Evolutionary conservation across 2,329 filamentous ascomycete genomes (phyloP).

Genomic region (Cercospora janseana): DNA sequence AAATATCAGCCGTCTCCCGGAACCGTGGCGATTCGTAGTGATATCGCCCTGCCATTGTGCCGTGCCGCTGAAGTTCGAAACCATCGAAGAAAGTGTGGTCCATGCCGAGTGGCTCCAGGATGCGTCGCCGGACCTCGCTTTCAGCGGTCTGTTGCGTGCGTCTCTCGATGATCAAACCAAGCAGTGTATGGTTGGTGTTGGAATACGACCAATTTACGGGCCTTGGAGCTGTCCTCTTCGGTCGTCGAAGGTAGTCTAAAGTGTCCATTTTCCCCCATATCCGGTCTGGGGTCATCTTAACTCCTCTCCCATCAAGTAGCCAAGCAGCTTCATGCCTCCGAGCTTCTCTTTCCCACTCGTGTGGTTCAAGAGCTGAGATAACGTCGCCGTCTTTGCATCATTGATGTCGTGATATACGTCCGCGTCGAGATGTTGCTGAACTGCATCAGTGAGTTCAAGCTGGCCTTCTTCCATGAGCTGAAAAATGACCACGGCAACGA

Average conservation of each 20-base stretch:
- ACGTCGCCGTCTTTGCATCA: not conserved
- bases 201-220: slow-evolving; percentile 14
- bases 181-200: slow-evolving; percentile 18
- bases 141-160: not conserved
- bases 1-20: not conserved
- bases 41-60: not conserved
- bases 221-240: not conserved
- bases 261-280: slow-evolving; percentile 12
- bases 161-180: slow-evolving; percentile 7
- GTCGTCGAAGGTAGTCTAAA: slow-evolving; percentile 10
- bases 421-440: not conserved
- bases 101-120: not conserved
- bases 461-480: slow-evolving; percentile 16
- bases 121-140: not conserved
- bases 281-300: not conserved
- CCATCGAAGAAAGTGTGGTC: not conserved
- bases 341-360: slow-evolving; percentile 13
- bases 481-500: slow-evolving; percentile 11
- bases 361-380: slow-evolving; percentile 11
- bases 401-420: slow-evolving; percentile 6
- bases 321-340: slow-evolving; percentile 15
- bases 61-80: not conserved
- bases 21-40: not conserved
- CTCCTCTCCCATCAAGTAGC: slow-evolving; percentile 13
- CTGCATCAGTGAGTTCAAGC: slow-evolving; percentile 6